A percentile compares a stretch with the other conserved stretches of the same genome.
These are phyloP conservation scores for Pecoramyces ruminantium DNA, from an alignment of 192 early-diverging fungal species.

Conservation along the genomic window DNA sequence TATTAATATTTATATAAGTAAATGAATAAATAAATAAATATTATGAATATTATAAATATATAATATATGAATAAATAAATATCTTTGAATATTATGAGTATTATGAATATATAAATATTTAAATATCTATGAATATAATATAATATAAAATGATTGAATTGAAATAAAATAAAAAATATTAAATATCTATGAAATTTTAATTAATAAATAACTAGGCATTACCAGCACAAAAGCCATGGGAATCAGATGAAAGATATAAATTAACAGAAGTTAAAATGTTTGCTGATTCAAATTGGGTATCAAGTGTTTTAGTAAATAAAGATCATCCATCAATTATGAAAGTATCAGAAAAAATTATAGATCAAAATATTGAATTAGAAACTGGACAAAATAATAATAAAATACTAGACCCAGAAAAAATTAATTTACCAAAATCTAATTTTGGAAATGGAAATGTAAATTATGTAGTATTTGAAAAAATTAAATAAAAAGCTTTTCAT, in stretches of 20 bases:
- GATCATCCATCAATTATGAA: not conserved
- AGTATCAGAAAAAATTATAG: not conserved
- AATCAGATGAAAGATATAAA: not conserved
- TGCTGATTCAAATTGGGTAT: conserved; percentile 39
- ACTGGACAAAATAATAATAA: not conserved
- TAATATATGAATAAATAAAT: no score
- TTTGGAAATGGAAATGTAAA: not conserved
- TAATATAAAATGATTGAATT: no score
- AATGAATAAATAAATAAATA: no score
- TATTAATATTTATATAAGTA: no score
- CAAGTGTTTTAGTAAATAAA: not conserved
- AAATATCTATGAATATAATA: no score
- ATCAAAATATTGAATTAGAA: not conserved
- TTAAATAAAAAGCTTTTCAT: not conserved
- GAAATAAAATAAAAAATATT: no score
- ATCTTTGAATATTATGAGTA: no score
- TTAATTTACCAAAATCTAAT: not conserved
- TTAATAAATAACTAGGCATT: not conserved
- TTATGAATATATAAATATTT: no score
- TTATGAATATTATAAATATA: no score
- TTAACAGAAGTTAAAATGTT: conserved; percentile 28
- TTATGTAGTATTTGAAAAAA: not conserved
- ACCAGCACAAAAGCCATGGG: not conserved
- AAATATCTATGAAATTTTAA: no score
- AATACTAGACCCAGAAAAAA: not conserved